These are phyloP conservation scores for Fistulinella staudtii DNA, from an alignment of 1,284 basidiomycete genomes.

Conservation along the genomic window DNA sequence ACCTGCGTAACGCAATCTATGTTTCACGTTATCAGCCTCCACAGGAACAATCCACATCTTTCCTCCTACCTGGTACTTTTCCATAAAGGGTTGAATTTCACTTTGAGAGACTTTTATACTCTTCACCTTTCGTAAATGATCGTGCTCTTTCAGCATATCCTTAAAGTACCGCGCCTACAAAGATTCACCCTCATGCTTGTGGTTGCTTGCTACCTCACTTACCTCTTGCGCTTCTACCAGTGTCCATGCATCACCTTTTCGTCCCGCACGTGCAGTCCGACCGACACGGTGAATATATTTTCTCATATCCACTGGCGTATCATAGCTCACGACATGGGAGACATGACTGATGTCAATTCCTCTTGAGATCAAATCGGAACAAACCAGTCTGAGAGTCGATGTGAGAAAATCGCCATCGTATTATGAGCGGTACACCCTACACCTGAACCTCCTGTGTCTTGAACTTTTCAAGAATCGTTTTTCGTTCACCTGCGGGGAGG, in stretches of 20 bases:
- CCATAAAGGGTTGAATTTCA: conserved; percentile 53
- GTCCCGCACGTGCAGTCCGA: conserved; percentile 89
- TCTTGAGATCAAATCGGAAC: conserved; percentile 93
- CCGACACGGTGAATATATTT: conserved; percentile 98
- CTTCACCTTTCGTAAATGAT: conserved; percentile 71
- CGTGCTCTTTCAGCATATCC: conserved; percentile 71
- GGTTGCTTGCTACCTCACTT: not conserved
- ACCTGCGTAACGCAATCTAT: conserved; percentile 35
- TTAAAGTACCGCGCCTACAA: conserved; percentile 85
- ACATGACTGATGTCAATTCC: conserved; percentile 96
- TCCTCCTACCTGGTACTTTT: conserved; percentile 61
- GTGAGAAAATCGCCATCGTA: conserved; percentile 10
- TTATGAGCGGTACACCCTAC: conserved; percentile 42
- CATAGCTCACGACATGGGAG: conserved; percentile 90
- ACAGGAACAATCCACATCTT: conserved; percentile 1
- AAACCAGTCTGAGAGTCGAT: conserved; percentile 64
- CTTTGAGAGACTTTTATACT: conserved; percentile 66
- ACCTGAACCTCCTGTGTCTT: conserved; percentile 79
- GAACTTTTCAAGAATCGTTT: conserved; percentile 76
- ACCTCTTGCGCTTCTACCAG: conserved; percentile 96
- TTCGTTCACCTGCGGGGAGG: conserved; percentile 70
- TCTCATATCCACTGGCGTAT: conserved; percentile 92
- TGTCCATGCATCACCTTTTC: conserved; percentile 86
- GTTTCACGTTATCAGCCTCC: conserved; percentile 2
- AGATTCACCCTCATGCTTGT: not conserved